Evolutionary conservation across 2,329 filamentous ascomycete genomes (phyloP).

Genomic region (Diaporthe vexans): DNA sequence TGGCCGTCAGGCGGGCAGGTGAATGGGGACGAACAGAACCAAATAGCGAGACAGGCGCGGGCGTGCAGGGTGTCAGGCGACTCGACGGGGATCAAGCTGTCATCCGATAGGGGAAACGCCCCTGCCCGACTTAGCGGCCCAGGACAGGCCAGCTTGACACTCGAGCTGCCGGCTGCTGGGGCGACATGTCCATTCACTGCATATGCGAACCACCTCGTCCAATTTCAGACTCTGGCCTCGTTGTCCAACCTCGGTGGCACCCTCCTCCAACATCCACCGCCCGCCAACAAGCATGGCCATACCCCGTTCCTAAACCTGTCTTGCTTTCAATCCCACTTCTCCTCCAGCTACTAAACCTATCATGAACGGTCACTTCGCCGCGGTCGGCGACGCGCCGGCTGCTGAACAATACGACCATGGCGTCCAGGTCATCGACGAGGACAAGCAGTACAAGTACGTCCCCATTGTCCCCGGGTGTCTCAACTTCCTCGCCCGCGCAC

Average conservation of each 20-base stretch:
- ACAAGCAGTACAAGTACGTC: slow-evolving; percentile 95
- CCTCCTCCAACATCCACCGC: slow-evolving; percentile 7
- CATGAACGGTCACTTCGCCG: slow-evolving; percentile 87
- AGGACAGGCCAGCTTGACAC: slow-evolving; percentile 33
- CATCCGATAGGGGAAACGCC: slow-evolving; percentile 27
- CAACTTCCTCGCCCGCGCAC: slow-evolving; percentile 6
- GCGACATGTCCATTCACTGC: slow-evolving; percentile 17
- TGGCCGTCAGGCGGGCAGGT: slow-evolving; percentile 10
- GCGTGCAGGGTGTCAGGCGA: slow-evolving; percentile 21
- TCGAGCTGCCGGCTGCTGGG: slow-evolving; percentile 26
- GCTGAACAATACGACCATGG: slow-evolving; percentile 87
- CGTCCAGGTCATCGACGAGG: slow-evolving; percentile 95
- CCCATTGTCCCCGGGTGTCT: slow-evolving; percentile 41
- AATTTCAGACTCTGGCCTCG: slow-evolving; percentile 32
- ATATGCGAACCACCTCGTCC: slow-evolving; percentile 25
- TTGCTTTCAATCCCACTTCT: slow-evolving; percentile 8
- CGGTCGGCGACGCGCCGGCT: slow-evolving; percentile 75
- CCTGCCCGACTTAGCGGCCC: slow-evolving; percentile 12
- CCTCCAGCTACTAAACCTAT: slow-evolving; percentile 38
- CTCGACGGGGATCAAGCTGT: slow-evolving; percentile 24
- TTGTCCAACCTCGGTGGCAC: slow-evolving; percentile 25
- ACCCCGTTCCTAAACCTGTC: slow-evolving; percentile 33
- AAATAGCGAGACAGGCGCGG: not conserved
- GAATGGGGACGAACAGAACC: not conserved
- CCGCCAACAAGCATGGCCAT: slow-evolving; percentile 41